A percentile compares a stretch with the other conserved stretches of the same genome.
These are phyloP conservation scores for Sphagnum contortum DNA, from an alignment of 225 moss, liverwort and hornwort species.

Conservation along the genomic window DNA sequence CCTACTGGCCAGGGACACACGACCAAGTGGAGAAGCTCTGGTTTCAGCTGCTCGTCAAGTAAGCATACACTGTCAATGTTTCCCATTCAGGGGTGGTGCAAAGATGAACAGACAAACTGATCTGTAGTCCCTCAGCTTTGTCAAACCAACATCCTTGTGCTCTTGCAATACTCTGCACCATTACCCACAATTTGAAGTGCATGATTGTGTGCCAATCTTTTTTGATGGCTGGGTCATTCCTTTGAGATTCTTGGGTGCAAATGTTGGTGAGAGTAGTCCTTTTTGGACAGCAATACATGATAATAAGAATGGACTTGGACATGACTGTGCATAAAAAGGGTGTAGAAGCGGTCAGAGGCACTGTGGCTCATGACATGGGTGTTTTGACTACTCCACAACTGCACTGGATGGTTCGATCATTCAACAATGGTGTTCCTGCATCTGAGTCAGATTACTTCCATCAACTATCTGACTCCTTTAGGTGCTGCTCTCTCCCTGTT, in stretches of 20 bases:
- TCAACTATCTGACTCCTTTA: constrained; percentile 70
- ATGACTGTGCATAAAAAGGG: constrained; percentile 38
- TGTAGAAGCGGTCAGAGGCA: constrained; percentile 70
- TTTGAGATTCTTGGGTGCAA: too few relatives aligned
- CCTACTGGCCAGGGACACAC: constrained; percentile 76
- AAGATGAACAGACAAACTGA: too few relatives aligned
- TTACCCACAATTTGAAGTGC: too few relatives aligned
- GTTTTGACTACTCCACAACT: constrained; percentile 87
- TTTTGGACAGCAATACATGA: not conserved
- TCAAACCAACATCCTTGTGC: too few relatives aligned
- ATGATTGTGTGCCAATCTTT: too few relatives aligned
- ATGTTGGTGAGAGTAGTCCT: too few relatives aligned
- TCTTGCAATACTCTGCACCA: too few relatives aligned
- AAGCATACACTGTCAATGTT: constrained; percentile 2
- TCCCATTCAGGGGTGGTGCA: too few relatives aligned
- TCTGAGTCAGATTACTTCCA: constrained; percentile 64
- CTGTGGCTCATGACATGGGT: constrained; percentile 60
- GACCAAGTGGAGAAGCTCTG: constrained; percentile 67
- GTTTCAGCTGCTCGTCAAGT: constrained; percentile 56
- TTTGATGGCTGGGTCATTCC: too few relatives aligned
- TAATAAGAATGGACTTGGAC: too few relatives aligned
- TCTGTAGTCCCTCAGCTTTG: too few relatives aligned
- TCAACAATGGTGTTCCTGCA: constrained; percentile 42
- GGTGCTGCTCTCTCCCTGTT: constrained; percentile 19
- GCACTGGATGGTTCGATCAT: constrained; percentile 92